These are phyloP conservation scores for Draba incana DNA, from an alignment of 345 rosid species.

Conservation along the genomic window DNA sequence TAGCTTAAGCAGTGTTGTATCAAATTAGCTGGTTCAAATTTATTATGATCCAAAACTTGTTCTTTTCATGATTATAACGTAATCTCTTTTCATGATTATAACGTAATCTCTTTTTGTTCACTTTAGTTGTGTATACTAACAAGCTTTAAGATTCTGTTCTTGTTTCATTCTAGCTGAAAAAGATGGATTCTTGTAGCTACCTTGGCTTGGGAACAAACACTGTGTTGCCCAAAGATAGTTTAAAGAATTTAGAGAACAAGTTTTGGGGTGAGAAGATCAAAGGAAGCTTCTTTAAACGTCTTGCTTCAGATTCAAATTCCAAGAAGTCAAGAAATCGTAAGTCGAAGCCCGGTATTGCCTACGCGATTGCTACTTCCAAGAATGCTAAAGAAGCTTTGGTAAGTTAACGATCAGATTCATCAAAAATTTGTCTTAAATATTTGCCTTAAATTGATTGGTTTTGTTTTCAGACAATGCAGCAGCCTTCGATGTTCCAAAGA, in stretches of 20 bases:
- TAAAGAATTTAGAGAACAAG: constrained; percentile 47
- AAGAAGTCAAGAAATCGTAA: constrained; percentile 42
- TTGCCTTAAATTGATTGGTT: constrained; percentile 15
- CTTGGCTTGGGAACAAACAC: constrained; percentile 49
- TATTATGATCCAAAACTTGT: not conserved
- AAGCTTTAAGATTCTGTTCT: constrained; percentile 19
- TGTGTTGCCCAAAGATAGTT: constrained; percentile 45
- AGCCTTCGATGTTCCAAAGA: constrained; percentile 55
- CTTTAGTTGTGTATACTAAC: constrained; percentile 47
- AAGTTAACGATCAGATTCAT: constrained; percentile 25
- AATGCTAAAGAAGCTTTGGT: constrained; percentile 64
- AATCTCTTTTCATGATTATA: constrained; percentile 5
- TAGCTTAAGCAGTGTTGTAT: not conserved
- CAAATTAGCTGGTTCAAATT: not conserved
- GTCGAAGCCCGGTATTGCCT: constrained; percentile 57
- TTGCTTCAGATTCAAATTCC: constrained; percentile 44
- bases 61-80: not conserved
- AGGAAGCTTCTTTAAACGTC: constrained; percentile 50
- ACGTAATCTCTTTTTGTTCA: constrained; percentile 36
- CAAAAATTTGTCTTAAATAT: not conserved
- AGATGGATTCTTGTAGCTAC: constrained; percentile 70
- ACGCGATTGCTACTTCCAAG: constrained; percentile 68
- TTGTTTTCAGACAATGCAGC: constrained; percentile 52
- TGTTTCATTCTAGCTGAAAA: constrained; percentile 28
- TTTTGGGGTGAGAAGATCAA: constrained; percentile 65